Base-by-base conservation (phyloP, 495 filamentous ascomycete species). In the Annulohypoxylon maeteangense region DNA sequence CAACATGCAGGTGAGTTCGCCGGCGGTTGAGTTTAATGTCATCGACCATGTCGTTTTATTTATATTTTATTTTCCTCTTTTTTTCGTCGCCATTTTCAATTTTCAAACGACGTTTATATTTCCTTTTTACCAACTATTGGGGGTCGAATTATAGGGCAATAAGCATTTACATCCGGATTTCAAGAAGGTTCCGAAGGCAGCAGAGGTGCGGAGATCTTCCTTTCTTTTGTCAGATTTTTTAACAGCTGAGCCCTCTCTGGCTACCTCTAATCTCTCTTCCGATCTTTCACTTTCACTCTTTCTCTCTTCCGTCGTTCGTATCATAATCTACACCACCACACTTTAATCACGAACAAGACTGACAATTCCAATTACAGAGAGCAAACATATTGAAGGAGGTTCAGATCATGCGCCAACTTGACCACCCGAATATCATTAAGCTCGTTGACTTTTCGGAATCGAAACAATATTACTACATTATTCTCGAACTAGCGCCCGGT, bases 381-480 rank as follows among this genome's bases (percentile, higher is more conserved):
- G 91, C 94, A 62, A 99, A 98, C 72, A 98, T 99, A 64, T 83
- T 98, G 51, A 99, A 99, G 79, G 95, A 99, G 78, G 96, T 99
- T 11, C 94, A 97, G 78, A 98, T 99, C 78, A 99, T 99, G 95
- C 92, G 93, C 45, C 90, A 94, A 74, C 84, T 98, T 53, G 93
- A 98, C 70, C 96, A 99, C 71, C 94, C 94, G 20, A 98, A 98
- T 75, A 93, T 99, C 73, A 88, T 96, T 81, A 93, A 92, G 74
- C 87, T 99, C 20, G 86, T 98, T 71, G 92, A 96, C 73, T 99
- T 99, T 75, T 91, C 91, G 60, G 95, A 99, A 80, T 96, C 94
- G 7, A 87, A 85, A 38, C 93, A 98, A 81, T 97, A 97, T 75
- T 99, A 99, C 76, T 99, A 95, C 81, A 97, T 99, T 71, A 87